A percentile compares a stretch with the other conserved stretches of the same genome.
Conservation (phyloP, 352 stramenopile genomes). For the Blastocystis sp. region DNA sequence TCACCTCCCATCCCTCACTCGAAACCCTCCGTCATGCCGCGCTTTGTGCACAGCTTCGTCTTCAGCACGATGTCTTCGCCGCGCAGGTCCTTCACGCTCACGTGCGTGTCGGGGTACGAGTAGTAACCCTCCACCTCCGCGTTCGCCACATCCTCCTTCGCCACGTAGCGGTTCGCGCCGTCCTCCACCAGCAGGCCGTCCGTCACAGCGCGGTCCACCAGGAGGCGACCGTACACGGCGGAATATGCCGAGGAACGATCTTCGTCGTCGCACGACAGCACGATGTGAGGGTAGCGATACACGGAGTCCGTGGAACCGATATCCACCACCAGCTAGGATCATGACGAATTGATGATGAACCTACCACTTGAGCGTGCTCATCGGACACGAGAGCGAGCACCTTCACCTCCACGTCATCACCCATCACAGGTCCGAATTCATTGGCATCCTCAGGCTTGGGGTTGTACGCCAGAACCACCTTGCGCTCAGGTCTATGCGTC, state of each 20-base stretch:
- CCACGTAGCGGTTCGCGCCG: constrained; percentile 17
- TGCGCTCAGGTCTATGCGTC: constrained; percentile 42
- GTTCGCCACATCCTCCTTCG: constrained; percentile 61
- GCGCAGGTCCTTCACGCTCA: constrained; percentile 48
- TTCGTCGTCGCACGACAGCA: constrained; percentile 68
- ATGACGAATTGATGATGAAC: no score
- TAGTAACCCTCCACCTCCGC: constrained; percentile 69
- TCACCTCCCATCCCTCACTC: background rate
- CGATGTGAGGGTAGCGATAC: constrained; percentile 72
- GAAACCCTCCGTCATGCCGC: constrained; percentile 27
- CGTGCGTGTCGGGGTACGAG: constrained; percentile 59
- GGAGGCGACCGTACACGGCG: constrained; percentile 41
- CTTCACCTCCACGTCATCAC: constrained; percentile 70
- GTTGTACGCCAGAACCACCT: constrained; percentile 58
- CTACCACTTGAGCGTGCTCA: constrained; percentile 69
- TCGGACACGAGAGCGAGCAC: constrained; percentile 58
- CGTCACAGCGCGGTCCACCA: constrained; percentile 59
- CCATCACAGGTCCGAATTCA: constrained; percentile 47
- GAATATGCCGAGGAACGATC: constrained; percentile 32
- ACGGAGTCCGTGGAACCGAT: constrained; percentile 19
- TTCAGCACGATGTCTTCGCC: constrained; percentile 35
- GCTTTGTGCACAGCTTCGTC: constrained; percentile 45
- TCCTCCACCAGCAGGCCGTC: constrained; percentile 63
- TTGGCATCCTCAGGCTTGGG: constrained; percentile 68
- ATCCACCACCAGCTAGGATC: constrained; percentile 57